phyloP scores from a whole-genome alignment of 208 protist genomes.

The Leishmania gerbilli region DNA sequence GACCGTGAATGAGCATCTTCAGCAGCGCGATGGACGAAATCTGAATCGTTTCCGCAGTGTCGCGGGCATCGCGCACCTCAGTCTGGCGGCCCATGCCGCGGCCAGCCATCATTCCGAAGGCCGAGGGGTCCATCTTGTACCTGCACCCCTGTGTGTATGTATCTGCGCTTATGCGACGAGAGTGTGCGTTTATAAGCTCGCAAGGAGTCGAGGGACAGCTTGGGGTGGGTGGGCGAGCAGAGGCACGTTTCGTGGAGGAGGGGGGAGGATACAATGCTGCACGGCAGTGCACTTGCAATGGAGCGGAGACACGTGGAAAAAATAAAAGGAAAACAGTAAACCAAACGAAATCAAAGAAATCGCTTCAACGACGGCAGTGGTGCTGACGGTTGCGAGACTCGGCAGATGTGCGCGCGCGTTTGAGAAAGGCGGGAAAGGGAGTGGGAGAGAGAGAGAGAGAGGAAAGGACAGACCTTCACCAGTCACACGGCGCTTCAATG shows the following conservation, averaged over 20 bases:
- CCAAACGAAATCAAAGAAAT: background rate
- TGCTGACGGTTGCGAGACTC: background rate
- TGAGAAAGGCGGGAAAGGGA: background rate
- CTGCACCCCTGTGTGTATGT: background rate
- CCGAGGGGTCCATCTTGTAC: slow-evolving; percentile 20
- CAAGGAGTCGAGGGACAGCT: background rate
- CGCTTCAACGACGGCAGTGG: background rate
- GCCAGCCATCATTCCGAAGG: slow-evolving; percentile 27
- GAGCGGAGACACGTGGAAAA: background rate
- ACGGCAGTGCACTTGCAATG: background rate
- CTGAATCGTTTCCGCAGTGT: slow-evolving; percentile 99
- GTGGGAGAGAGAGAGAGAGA: background rate
- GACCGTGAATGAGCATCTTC: slow-evolving; percentile 99
- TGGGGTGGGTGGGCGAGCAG: background rate
- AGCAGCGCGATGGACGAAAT: slow-evolving; percentile 99
- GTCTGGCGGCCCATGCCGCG: slow-evolving; percentile 26
- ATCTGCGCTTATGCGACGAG: background rate
- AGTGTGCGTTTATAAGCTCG: background rate
- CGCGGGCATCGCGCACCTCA: slow-evolving; percentile 71
- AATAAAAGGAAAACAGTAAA: too few relatives aligned
- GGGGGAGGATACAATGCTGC: background rate
- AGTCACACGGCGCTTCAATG: background rate
- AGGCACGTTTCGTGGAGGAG: background rate
- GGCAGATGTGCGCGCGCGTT: background rate
- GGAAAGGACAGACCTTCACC: background rate